Evolutionary conservation across 371 early-diverging fungal species (phyloP).

Genomic region (Actinomortierella wolfii): DNA sequence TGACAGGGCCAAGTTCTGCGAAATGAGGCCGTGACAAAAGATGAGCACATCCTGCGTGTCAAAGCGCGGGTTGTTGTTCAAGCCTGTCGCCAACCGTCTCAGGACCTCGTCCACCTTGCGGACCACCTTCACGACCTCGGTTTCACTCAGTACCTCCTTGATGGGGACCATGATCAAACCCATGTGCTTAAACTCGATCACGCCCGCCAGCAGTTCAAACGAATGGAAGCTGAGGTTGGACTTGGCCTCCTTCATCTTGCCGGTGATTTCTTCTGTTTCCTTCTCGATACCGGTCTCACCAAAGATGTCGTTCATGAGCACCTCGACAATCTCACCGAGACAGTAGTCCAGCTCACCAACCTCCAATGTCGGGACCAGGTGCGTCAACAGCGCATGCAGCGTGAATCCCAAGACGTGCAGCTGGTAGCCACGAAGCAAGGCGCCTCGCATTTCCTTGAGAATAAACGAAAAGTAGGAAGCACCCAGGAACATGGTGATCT

Average conservation of each 20-base stretch:
- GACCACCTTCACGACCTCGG: slow-evolving; percentile 75
- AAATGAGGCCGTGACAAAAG: slow-evolving; percentile 83
- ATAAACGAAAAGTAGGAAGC: slow-evolving; percentile 85
- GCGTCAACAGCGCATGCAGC: slow-evolving; percentile 75
- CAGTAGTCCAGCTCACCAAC: slow-evolving; percentile 85
- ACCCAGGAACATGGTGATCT: slow-evolving; percentile 85
- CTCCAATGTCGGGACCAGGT: slow-evolving; percentile 61
- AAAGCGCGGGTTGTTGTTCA: slow-evolving; percentile 77
- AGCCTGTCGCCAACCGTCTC: slow-evolving; percentile 73
- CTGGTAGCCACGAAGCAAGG: slow-evolving; percentile 86
- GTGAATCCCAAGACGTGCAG: slow-evolving; percentile 94
- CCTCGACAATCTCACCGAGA: slow-evolving; percentile 65
- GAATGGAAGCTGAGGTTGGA: slow-evolving; percentile 80
- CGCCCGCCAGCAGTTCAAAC: slow-evolving; percentile 75
- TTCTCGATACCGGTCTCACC: slow-evolving; percentile 89
- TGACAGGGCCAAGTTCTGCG: slow-evolving; percentile 76
- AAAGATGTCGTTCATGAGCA: slow-evolving; percentile 90
- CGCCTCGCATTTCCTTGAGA: slow-evolving; percentile 80
- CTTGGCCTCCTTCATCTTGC: slow-evolving; percentile 90
- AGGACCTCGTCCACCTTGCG: slow-evolving; percentile 82
- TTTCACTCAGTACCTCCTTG: slow-evolving; percentile 86
- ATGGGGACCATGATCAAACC: slow-evolving; percentile 77
- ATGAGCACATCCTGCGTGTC: slow-evolving; percentile 69
- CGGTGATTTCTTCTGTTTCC: slow-evolving; percentile 85
- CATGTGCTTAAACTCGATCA: slow-evolving; percentile 69